Conservation (phyloP, 2,329 filamentous ascomycete genomes). For the Xylaria sp. region DNA sequence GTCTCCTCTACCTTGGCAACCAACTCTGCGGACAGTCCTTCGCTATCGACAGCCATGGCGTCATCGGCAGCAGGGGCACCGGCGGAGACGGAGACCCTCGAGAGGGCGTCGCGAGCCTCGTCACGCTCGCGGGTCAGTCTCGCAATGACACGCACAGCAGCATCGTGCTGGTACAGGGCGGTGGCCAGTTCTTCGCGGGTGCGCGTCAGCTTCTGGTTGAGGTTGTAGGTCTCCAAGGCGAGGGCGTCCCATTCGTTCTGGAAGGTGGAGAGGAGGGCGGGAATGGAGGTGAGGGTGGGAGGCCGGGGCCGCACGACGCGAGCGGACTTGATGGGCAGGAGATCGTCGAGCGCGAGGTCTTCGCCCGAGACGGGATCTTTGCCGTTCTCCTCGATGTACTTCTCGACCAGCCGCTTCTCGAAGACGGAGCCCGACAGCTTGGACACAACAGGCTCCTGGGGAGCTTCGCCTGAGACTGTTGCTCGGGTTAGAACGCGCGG, state of each 20-base stretch:
- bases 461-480: constrained; percentile 93
- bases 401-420: constrained; percentile 93
- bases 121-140: constrained; percentile 90
- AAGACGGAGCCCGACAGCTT: constrained; percentile 96
- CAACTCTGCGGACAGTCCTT: constrained; percentile 77
- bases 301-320: constrained; percentile 88
- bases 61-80: constrained; percentile 71
- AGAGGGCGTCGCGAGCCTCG: constrained; percentile 88
- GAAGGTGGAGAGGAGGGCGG: constrained; percentile 90
- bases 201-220: constrained; percentile 88
- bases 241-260: constrained; percentile 99
- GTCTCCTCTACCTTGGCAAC: constrained; percentile 79
- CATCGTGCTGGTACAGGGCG: constrained; percentile 95
- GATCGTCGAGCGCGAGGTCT: constrained; percentile 82
- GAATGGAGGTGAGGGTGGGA: constrained; percentile 94
- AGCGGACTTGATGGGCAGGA: constrained; percentile 85
- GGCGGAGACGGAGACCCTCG: constrained; percentile 80
- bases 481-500: constrained; percentile 38
- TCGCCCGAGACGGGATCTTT: constrained; percentile 92
- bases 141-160: constrained; percentile 94
- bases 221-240: constrained; percentile 88
- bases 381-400: constrained; percentile 91
- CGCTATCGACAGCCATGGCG: constrained; percentile 90
- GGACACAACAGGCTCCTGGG: constrained; percentile 93
- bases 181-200: constrained; percentile 94